Conservation (phyloP, 768 basidiomycete genomes). For the Amanita subjunquillea region DNA sequence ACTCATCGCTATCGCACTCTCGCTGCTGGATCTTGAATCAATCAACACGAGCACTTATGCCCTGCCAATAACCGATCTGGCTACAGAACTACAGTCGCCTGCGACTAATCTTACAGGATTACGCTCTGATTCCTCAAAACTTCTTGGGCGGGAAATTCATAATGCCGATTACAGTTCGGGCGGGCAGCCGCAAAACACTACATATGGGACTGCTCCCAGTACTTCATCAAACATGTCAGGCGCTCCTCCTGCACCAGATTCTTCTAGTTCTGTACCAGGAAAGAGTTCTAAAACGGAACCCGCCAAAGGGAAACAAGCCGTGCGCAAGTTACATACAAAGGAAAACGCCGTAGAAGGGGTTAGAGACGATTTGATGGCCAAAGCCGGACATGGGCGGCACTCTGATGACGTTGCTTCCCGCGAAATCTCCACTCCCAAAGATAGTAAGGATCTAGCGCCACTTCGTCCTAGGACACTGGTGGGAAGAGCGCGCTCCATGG, state of each 20-base stretch:
- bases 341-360: neutral
- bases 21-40: neutral
- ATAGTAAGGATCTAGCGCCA: neutral
- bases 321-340: neutral
- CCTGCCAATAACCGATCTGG: neutral
- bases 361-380: neutral
- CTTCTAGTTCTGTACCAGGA: neutral
- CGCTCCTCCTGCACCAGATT: neutral
- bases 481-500: neutral
- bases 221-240: neutral
- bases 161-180: constrained; percentile 3
- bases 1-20: constrained; percentile 1
- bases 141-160: constrained; percentile 1
- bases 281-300: neutral
- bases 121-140: neutral
- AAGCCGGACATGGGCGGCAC: neutral
- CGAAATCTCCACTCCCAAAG: neutral
- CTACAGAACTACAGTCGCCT: neutral
- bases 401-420: neutral
- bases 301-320: neutral
- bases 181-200: neutral
- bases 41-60: neutral
- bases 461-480: neutral
- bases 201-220: neutral
- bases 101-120: neutral